Evolutionary conservation across 78 protist species (phyloP).

Genomic region (Creolimax fragrantissima): DNA sequence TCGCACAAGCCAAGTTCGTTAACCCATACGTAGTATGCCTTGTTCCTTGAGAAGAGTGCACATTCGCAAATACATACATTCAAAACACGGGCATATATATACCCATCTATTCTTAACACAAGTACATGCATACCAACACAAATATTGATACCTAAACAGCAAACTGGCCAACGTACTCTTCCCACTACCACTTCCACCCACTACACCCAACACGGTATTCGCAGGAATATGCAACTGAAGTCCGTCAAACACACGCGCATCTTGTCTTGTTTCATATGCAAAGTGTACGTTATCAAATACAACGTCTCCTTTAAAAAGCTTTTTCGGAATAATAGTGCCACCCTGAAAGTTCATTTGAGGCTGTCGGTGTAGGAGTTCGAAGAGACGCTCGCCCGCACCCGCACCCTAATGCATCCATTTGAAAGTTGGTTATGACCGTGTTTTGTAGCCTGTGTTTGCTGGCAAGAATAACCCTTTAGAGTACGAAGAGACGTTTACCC

Average conservation of each 20-base stretch:
- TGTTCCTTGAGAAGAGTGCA: background rate
- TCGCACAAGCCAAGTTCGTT: no score
- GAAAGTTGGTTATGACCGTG: no score
- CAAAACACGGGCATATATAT: background rate
- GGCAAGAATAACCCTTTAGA: no score
- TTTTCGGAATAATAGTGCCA: background rate
- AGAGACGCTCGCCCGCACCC: background rate
- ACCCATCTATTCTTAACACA: background rate
- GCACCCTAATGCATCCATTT: conserved; percentile 30
- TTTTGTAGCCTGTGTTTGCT: no score
- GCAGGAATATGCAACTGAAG: background rate
- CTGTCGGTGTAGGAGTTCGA: background rate
- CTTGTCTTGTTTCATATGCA: conserved; percentile 27
- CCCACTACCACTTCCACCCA: conserved; percentile 3
- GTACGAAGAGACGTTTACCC: no score
- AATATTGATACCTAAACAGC: background rate
- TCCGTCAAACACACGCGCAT: background rate
- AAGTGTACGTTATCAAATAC: conserved; percentile 29
- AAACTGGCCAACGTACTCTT: background rate
- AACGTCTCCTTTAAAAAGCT: conserved; percentile 11
- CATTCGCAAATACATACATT: background rate
- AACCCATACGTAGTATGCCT: no score
- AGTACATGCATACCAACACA: background rate
- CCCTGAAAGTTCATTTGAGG: background rate
- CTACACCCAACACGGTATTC: background rate